phyloP scores from a whole-genome alignment of 2,329 filamentous ascomycete genomes.

The Fusarium sp. region DNA sequence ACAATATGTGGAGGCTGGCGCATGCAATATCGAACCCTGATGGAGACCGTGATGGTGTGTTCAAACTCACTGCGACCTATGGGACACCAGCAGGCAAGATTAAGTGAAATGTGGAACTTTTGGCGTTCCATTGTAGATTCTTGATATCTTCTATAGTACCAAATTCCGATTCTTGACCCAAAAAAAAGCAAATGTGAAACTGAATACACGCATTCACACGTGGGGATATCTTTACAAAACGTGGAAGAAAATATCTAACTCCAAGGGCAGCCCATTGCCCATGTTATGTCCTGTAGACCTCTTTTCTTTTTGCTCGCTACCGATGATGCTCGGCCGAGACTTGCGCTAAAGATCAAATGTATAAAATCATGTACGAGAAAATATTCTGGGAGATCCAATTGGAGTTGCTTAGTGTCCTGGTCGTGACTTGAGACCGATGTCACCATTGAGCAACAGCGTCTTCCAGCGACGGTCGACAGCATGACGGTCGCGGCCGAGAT shows the following conservation, averaged over 20 bases:
- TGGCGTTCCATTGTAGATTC: slow-evolving; percentile 10
- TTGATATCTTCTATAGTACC: slow-evolving; percentile 26
- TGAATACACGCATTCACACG: slow-evolving; percentile 25
- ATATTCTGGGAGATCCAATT: slow-evolving; percentile 43
- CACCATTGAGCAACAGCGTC: slow-evolving; percentile 66
- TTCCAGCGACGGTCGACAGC: slow-evolving; percentile 70
- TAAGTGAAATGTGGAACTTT: background rate
- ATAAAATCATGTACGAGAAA: slow-evolving; percentile 29
- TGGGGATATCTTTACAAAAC: slow-evolving; percentile 41
- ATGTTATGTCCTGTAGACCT: slow-evolving; percentile 34
- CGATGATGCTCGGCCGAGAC: slow-evolving; percentile 9
- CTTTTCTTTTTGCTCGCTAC: slow-evolving; percentile 28
- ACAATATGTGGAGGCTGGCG: slow-evolving; percentile 14
- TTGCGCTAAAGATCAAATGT: slow-evolving; percentile 31
- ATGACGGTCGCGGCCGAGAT: slow-evolving; percentile 67
- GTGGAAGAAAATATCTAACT: slow-evolving; percentile 26
- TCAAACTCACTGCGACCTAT: background rate
- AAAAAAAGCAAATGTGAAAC: slow-evolving; percentile 28
- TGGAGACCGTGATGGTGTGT: background rate
- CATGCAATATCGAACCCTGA: slow-evolving; percentile 5
- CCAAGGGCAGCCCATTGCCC: slow-evolving; percentile 30
- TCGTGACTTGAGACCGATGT: slow-evolving; percentile 66
- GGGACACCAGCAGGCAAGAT: background rate
- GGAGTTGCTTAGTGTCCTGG: slow-evolving; percentile 54
- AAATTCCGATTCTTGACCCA: background rate